Conservation (phyloP, 2,329 filamentous ascomycete genomes). For the Lachnellula hyalina region DNA sequence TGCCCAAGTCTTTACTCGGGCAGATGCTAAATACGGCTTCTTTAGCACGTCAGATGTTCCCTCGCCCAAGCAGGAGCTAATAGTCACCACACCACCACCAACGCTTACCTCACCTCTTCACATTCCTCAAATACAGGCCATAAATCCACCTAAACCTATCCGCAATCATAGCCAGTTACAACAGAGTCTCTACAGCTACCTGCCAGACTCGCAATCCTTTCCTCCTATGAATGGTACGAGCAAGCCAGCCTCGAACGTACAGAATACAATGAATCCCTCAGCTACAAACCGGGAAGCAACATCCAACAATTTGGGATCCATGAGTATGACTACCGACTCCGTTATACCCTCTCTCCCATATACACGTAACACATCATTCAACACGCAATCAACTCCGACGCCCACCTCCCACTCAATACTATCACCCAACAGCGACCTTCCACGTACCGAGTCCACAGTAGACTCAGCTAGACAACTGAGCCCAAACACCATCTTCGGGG, state of each 20-base stretch:
- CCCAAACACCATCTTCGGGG: conserved; percentile 50
- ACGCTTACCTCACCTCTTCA: conserved; percentile 18
- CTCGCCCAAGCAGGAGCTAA: conserved; percentile 29
- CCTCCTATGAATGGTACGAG: background rate
- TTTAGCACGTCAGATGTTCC: conserved; percentile 44
- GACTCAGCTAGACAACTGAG: conserved; percentile 33
- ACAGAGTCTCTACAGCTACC: conserved; percentile 28
- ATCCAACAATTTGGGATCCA: conserved; percentile 10
- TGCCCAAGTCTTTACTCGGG: conserved; percentile 64
- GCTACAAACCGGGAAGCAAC: background rate
- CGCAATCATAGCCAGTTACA: conserved; percentile 23
- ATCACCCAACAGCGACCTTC: conserved; percentile 11
- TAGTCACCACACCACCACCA: conserved; percentile 22
- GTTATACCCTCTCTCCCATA: conserved; percentile 21
- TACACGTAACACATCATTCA: conserved; percentile 8
- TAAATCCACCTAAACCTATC: conserved; percentile 10
- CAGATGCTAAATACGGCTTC: conserved; percentile 73
- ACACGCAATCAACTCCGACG: conserved; percentile 7
- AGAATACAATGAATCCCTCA: background rate
- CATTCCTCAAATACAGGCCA: conserved; percentile 1
- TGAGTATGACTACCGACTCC: conserved; percentile 11
- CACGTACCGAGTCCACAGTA: conserved; percentile 9
- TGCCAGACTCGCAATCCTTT: conserved; percentile 7
- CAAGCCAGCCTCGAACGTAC: background rate
- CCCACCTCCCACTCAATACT: conserved; percentile 4